Evolutionary conservation across 23 red algal species (phyloP).

Genomic region (Pyropia yezoensis): DNA sequence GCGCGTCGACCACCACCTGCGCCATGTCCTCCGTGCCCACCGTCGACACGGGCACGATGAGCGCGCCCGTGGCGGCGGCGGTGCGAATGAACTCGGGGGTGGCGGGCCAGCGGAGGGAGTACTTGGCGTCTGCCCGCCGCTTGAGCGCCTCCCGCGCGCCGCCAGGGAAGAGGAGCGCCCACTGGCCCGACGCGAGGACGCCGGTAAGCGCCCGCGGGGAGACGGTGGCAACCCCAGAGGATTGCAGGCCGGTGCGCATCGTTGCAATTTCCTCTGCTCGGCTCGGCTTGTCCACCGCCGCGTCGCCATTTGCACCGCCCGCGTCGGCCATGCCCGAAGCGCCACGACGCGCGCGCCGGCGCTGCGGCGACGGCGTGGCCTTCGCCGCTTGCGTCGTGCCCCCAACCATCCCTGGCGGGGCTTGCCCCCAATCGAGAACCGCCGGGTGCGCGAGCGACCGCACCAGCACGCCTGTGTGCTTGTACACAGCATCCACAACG

Average conservation of each 20-base stretch:
- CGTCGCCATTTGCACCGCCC: too few relatives aligned
- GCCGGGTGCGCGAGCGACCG: conserved; percentile 67
- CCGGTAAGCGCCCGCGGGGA: conserved; percentile 49
- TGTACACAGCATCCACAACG: conserved; percentile 35
- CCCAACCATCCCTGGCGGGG: too few relatives aligned
- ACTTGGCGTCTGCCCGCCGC: conserved; percentile 26
- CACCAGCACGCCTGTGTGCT: conserved; percentile 36
- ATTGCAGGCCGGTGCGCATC: conserved; percentile 10
- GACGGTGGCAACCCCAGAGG: conserved; percentile 43
- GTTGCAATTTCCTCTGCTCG: neutral
- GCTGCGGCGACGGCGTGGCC: too few relatives aligned
- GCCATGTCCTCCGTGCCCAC: conserved; percentile 64
- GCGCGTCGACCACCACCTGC: conserved; percentile 36
- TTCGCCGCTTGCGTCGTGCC: too few relatives aligned
- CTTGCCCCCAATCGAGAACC: conserved; percentile 8
- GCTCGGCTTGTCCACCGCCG: neutral
- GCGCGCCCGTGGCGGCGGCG: conserved; percentile 47
- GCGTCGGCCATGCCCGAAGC: neutral
- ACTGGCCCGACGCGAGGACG: conserved; percentile 25
- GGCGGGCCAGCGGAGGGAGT: conserved; percentile 63
- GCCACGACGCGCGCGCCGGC: too few relatives aligned
- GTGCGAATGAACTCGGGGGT: conserved; percentile 83
- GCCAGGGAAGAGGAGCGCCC: conserved; percentile 84
- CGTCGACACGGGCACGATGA: conserved; percentile 66
- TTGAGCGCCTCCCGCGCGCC: conserved; percentile 84